A percentile compares a stretch with the other conserved stretches of the same genome.
Conservation (phyloP, 1,284 basidiomycete species). For the Tylopilus orsonianus region DNA sequence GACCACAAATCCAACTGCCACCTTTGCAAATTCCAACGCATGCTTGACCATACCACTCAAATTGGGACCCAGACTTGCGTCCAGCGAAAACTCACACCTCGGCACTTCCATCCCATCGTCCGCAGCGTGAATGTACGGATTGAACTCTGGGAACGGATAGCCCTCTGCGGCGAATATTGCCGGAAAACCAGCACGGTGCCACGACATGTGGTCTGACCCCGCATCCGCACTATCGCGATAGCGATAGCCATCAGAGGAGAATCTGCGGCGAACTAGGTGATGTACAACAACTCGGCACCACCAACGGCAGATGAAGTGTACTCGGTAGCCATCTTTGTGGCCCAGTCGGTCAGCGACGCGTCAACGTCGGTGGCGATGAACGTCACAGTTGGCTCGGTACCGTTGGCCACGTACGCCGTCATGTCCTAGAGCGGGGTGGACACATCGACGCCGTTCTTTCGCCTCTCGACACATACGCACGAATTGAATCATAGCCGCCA, state of each 20-base stretch:
- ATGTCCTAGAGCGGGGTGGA: constrained; percentile 67
- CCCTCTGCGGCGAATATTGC: constrained; percentile 50
- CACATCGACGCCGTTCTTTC: neutral
- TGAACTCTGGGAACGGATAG: constrained; percentile 63
- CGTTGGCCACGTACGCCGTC: constrained; percentile 93
- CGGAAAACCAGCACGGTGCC: constrained; percentile 21
- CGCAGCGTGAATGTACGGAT: constrained; percentile 75
- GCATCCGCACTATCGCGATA: constrained; percentile 13
- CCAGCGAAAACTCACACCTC: constrained; percentile 76
- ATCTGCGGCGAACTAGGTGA: neutral
- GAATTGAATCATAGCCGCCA: constrained; percentile 82
- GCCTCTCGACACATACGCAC: constrained; percentile 37
- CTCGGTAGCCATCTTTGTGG: constrained; percentile 5
- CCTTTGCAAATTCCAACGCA: constrained; percentile 76
- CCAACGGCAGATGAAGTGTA: constrained; percentile 18
- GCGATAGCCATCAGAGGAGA: neutral
- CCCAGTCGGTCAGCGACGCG: constrained; percentile 18
- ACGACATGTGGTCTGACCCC: constrained; percentile 25
- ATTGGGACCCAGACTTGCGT: neutral
- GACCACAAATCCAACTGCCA: constrained; percentile 79
- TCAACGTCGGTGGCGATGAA: constrained; percentile 58
- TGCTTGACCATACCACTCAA: constrained; percentile 3
- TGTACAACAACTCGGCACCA: constrained; percentile 16
- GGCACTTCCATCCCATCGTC: constrained; percentile 49
- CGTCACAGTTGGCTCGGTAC: constrained; percentile 84